phyloP scores from a whole-genome alignment of 2,329 filamentous ascomycete species.

The Hypoxylon rubiginosum region DNA sequence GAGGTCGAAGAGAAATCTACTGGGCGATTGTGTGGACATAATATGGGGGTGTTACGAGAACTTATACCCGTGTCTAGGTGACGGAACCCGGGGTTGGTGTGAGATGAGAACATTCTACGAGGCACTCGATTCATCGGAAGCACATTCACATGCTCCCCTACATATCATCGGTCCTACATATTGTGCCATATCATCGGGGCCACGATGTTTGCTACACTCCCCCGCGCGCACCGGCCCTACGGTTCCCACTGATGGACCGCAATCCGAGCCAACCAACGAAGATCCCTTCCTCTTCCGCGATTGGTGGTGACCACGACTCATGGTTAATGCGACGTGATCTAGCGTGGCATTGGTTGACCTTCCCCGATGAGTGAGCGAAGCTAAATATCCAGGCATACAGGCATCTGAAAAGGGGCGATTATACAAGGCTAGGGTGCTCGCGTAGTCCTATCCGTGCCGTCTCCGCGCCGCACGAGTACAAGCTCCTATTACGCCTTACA shows the following conservation, averaged over 20 bases:
- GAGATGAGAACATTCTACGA: not conserved
- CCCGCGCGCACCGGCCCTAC: conserved; percentile 14
- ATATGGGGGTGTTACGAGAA: not conserved
- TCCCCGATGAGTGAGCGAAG: conserved; percentile 15
- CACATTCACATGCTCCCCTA: not conserved
- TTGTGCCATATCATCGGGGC: conserved; percentile 7
- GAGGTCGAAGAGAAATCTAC: not conserved
- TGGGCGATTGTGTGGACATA: not conserved
- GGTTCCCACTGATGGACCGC: conserved; percentile 5
- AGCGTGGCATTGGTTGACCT: conserved; percentile 14
- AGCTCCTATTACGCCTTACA: conserved; percentile 11
- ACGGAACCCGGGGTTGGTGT: not conserved
- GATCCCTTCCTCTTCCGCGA: conserved; percentile 26
- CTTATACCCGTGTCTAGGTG: not conserved
- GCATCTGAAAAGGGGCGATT: conserved; percentile 16
- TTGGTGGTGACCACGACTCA: not conserved
- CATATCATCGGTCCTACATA: conserved; percentile 1
- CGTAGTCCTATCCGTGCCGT: conserved; percentile 25
- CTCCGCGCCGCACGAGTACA: conserved; percentile 1
- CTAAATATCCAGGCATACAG: conserved; percentile 2
- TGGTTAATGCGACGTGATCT: conserved; percentile 24
- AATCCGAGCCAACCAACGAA: conserved; percentile 7
- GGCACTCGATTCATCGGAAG: not conserved
- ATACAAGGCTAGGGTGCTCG: conserved; percentile 21
- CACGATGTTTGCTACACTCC: conserved; percentile 3